Conservation (phyloP, 2,329 filamentous ascomycete genomes). For the Sclerotiophoma versabilis region DNA sequence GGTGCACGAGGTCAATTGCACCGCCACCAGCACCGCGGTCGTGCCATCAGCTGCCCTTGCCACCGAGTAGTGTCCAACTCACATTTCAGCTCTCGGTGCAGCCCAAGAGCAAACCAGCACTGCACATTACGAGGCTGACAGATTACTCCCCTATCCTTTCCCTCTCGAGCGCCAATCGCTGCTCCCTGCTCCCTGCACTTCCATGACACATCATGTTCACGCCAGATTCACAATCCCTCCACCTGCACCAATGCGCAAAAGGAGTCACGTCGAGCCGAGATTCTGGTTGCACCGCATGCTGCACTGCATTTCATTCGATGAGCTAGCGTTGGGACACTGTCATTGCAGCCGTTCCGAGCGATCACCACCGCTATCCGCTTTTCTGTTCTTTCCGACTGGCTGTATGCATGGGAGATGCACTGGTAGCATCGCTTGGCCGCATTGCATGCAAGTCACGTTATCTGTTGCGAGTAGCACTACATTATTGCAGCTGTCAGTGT, state of each 20-base stretch:
- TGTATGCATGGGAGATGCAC: conserved; percentile 22
- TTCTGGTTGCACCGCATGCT: conserved; percentile 33
- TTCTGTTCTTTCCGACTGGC: conserved; percentile 41
- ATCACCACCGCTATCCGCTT: conserved; percentile 32
- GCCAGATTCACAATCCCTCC: background rate
- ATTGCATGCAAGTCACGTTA: conserved; percentile 43
- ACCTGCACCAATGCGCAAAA: conserved; percentile 33
- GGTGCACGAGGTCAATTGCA: conserved; percentile 16
- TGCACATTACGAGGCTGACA: conserved; percentile 1
- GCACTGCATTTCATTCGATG: conserved; percentile 26
- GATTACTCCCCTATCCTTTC: background rate
- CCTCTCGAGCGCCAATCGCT: background rate
- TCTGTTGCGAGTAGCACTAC: conserved; percentile 11
- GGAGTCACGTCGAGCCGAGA: conserved; percentile 24
- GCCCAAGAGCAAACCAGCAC: conserved; percentile 8
- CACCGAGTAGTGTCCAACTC: conserved; percentile 19
- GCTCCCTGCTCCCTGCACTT: conserved; percentile 12
- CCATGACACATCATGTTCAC: background rate
- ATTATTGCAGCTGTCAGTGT: conserved; percentile 12
- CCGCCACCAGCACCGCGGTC: conserved; percentile 8
- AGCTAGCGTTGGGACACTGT: conserved; percentile 18
- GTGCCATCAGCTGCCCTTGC: conserved; percentile 32
- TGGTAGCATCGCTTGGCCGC: conserved; percentile 41
- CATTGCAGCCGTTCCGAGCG: conserved; percentile 25
- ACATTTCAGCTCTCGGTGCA: conserved; percentile 6